These are phyloP conservation scores for Bruguiera sexangula DNA, from an alignment of 345 rosid species.

Conservation along the genomic window DNA sequence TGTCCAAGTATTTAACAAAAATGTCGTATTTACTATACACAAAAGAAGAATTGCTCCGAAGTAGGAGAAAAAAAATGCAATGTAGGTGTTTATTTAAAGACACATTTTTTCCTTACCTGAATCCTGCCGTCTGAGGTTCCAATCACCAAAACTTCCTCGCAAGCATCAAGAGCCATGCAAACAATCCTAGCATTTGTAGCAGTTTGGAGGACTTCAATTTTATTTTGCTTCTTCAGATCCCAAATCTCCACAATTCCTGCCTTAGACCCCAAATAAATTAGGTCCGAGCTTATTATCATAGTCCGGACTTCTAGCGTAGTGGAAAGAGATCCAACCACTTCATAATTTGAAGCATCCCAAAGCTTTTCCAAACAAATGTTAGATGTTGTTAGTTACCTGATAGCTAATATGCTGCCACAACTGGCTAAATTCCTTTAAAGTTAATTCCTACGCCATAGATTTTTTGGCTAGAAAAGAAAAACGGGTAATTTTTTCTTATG, in stretches of 20 bases:
- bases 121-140: constrained; percentile 66
- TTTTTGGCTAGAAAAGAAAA: no score
- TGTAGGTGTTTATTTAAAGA: no score
- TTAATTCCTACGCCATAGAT: no score
- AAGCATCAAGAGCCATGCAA: constrained; percentile 48
- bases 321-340: constrained; percentile 42
- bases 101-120: constrained; percentile 39
- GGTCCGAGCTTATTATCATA: constrained; percentile 51
- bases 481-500: no score
- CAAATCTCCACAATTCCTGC: constrained; percentile 60
- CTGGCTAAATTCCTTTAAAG: no score
- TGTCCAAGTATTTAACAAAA: no score
- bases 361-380: constrained; percentile 32
- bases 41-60: no score
- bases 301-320: constrained; percentile 44
- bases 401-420: no score
- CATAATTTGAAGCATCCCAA: constrained; percentile 49
- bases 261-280: constrained; percentile 59
- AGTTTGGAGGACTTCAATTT: constrained; percentile 44
- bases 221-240: constrained; percentile 52
- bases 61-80: no score
- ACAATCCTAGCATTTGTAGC: constrained; percentile 39
- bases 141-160: constrained; percentile 48
- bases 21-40: no score
- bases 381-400: constrained; percentile 2